Base-by-base conservation (phyloP, 2,329 filamentous ascomycete genomes). In the Aspergillus pseudotamarii region DNA sequence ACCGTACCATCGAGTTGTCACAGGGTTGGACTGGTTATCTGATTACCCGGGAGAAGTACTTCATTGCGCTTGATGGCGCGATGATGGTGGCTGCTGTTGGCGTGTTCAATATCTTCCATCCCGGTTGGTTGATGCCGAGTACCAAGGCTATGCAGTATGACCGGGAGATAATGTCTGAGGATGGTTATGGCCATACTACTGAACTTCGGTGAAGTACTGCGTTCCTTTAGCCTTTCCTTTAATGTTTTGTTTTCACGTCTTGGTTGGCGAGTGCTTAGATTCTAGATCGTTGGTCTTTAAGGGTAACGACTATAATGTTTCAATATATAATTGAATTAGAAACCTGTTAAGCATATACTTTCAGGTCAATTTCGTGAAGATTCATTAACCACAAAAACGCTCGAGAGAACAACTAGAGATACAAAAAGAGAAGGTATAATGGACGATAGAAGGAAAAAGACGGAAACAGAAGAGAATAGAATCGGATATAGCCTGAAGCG, bases 11-110 rank as follows among this genome's bases (percentile, higher is more conserved):
- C 46, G 83, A 85, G 68, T 72, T 85, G 58, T 72, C 78, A 21
- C 75, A 85, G 68, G 83, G 83, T 0, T 85, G 83, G 83, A 62
- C 67, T 6, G 83, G 83, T 0, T 82, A 81, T 50, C 69, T 85
- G 55, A 85, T 85, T 60, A 82, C 81, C n/a, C 80, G 81, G 6
- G 79, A 85, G 68, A 69, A 70, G 11, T 85, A 80, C 62, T 85
- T 85, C 63, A 78, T 84, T 63, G 81, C 75, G 6, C 73, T 85
- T 2, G 83, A 85, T 64, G 83, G 80, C 2, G 75, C 77, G 3
- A 79, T 83, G 70, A 85, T 85, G 79, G 73, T 81, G 12, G 60
- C 80, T 58, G 79, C 81, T 6, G 81, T 84, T n/a, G 71, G 43
- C 0, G 68, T 83, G 11, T 83, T 83, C 63, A 78, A 82, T 54